A percentile compares a stretch with the other conserved stretches of the same genome.
Evolutionary conservation across 2,329 filamentous ascomycete species (phyloP).

Genomic region (Fusarium tricinctum): DNA sequence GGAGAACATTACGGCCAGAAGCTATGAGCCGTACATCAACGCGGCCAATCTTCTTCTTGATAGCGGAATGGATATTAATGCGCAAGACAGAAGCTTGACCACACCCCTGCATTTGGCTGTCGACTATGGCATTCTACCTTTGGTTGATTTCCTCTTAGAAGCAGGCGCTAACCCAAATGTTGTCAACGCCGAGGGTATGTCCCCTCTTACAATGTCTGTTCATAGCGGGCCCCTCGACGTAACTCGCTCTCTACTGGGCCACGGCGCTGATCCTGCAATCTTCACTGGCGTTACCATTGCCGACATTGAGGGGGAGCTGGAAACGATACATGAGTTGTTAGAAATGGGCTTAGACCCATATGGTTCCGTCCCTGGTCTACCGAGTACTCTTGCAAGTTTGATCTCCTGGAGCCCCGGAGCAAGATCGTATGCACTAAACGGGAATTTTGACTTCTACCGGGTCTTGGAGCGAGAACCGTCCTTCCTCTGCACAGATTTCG

Average conservation of each 20-base stretch:
- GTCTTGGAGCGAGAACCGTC: slow-evolving; percentile 33
- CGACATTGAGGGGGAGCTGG: not conserved
- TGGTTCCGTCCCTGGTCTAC: not conserved
- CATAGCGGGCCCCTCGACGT: not conserved
- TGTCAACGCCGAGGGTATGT: slow-evolving; percentile 11
- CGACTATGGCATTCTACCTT: not conserved
- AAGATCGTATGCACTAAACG: slow-evolving; percentile 32
- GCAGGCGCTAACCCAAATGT: slow-evolving; percentile 40
- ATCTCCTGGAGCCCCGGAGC: not conserved
- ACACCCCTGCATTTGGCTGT: slow-evolving; percentile 39
- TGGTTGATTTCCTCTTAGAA: slow-evolving; percentile 30
- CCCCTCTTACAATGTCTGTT: slow-evolving; percentile 27
- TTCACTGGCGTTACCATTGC: not conserved
- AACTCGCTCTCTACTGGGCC: slow-evolving; percentile 18
- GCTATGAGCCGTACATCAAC: not conserved
- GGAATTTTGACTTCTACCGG: slow-evolving; percentile 38
- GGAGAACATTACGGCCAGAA: too few relatives aligned
- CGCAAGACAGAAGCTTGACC: slow-evolving; percentile 17
- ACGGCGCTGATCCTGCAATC: slow-evolving; percentile 29
- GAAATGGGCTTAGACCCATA: slow-evolving; percentile 35
- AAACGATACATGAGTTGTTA: slow-evolving; percentile 14
- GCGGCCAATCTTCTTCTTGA: slow-evolving; percentile 30
- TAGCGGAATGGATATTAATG: slow-evolving; percentile 38
- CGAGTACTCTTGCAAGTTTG: slow-evolving; percentile 19
- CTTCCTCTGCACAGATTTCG: slow-evolving; percentile 11